These are phyloP conservation scores for Candida tetrigidarum DNA, from an alignment of 1,139 yeast species.

Conservation along the genomic window DNA sequence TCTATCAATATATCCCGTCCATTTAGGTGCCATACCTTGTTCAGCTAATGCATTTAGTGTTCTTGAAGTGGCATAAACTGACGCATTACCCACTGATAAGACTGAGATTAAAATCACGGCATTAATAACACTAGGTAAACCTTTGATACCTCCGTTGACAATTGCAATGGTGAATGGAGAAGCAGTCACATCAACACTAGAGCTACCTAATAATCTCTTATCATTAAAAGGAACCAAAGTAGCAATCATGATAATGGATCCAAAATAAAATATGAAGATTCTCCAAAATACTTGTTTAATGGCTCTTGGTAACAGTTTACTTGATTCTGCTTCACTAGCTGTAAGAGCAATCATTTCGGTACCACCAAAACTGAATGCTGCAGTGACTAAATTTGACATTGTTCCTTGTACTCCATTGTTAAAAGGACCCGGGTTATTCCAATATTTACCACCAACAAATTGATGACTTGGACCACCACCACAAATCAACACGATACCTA, in stretches of 20 bases:
- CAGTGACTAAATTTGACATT: slow-evolving; percentile 43
- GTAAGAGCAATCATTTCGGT: slow-evolving; percentile 47
- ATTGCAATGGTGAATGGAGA: slow-evolving; percentile 44
- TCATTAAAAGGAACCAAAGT: slow-evolving; percentile 41
- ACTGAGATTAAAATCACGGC: slow-evolving; percentile 47
- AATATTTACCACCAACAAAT: slow-evolving; percentile 41
- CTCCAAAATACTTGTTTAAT: slow-evolving; percentile 52
- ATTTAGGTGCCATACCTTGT: slow-evolving; percentile 48
- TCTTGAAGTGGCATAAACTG: slow-evolving; percentile 50
- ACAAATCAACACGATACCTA: slow-evolving; percentile 44
- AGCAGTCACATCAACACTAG: slow-evolving; percentile 26
- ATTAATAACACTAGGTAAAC: slow-evolving; percentile 49
- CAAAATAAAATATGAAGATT: slow-evolving; percentile 44
- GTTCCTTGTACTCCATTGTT: slow-evolving; percentile 50
- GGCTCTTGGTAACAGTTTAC: slow-evolving; percentile 44
- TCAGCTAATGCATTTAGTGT: slow-evolving; percentile 45
- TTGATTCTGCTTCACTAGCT: slow-evolving; percentile 47
- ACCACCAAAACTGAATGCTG: slow-evolving; percentile 48
- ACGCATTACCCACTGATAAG: slow-evolving; percentile 48
- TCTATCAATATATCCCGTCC: slow-evolving; percentile 43
- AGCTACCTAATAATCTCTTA: slow-evolving; percentile 34
- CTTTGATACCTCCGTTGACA: slow-evolving; percentile 53
- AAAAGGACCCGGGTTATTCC: slow-evolving; percentile 47
- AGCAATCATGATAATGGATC: slow-evolving; percentile 42
- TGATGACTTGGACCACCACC: slow-evolving; percentile 46